These are phyloP conservation scores for Atractiella rhizophila DNA, from an alignment of 768 basidiomycete genomes.

Conservation along the genomic window DNA sequence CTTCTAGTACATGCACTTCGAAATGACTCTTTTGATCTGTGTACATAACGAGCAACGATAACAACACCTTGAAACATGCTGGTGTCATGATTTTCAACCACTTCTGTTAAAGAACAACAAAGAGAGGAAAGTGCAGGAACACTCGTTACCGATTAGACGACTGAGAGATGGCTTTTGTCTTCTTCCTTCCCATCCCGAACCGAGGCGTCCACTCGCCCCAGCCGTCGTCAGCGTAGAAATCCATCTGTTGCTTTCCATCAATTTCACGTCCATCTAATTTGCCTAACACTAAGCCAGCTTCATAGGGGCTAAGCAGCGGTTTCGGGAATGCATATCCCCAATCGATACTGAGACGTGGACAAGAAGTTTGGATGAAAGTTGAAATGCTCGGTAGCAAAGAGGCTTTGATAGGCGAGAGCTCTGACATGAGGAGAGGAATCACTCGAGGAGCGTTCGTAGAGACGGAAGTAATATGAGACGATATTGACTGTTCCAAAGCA, in stretches of 20 bases:
- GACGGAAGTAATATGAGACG: conserved; percentile 29
- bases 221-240: conserved; percentile 48
- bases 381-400: conserved; percentile 61
- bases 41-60: too few species aligned
- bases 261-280: conserved; percentile 16
- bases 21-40: too few species aligned
- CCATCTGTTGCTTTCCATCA: conserved; percentile 32
- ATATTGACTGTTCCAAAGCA: conserved; percentile 31
- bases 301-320: conserved; percentile 78
- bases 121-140: too few species aligned
- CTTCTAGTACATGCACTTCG: too few species aligned
- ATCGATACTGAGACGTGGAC: conserved; percentile 85
- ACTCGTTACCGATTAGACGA: too few species aligned
- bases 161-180: too few species aligned
- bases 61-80: too few species aligned
- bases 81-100: too few species aligned
- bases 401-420: conserved; percentile 85
- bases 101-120: too few species aligned
- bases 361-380: conserved; percentile 84
- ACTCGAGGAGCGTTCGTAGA: conserved; percentile 5
- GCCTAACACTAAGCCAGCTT: conserved; percentile 63
- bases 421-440: conserved; percentile 80
- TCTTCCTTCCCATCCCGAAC: conserved; percentile 2
- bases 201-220: conserved; percentile 18
- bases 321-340: conserved; percentile 91